Base-by-base conservation (phyloP, 73 alveolate genomes). In the Tetrahymena malaccensis region DNA sequence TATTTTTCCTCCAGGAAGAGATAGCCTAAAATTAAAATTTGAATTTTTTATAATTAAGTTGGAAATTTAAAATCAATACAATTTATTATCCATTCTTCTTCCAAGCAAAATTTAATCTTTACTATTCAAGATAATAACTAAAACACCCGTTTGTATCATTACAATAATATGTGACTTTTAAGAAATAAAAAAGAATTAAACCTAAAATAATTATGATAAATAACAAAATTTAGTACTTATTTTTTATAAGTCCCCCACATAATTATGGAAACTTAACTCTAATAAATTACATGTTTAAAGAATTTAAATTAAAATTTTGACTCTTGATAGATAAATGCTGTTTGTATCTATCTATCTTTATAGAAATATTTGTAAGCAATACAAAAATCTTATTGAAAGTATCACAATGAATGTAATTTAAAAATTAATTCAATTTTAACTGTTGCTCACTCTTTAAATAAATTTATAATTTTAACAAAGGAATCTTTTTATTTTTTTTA, bases 1-100 rank as follows among this genome's bases (percentile, higher is more conserved):
- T 27, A 98, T 85, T 96, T 98, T 97, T 10, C 99, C 99, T 22
- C 99, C 99, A 21, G 99, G 98, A 35, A 95, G 89, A 70, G 89
- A 70, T n/a, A 70, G 17, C 22, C 89, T 70, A 70, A 3, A 27
- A 70, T 70, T n/a, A 70, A 27, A 70, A 7, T 70, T 70, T n/a
- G 0, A 70, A n/a, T 25, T 70, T 70, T 11, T 1, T 3, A 3
- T 9, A 11, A 70, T 9, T 22, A n/a, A 70, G 37, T 27, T 70
- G 5, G 44, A 50, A 70, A 70, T 8, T 70, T 70, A 22, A 70
- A 70, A 6, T 12, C 17, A n/a, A n/a, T 70, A 70, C 89, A 70
- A 70, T 70, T 70, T 70, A 33, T 70, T 70, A 70, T 70, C 43
- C 37, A 31, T 70, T n/a, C 89, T 70, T 70, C 89, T 70, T 70